Evolutionary conservation across 2,329 filamentous ascomycete species (phyloP), one percentile per base, ranked within the genome.

Genomic region (Claviceps humidiphila): DNA sequence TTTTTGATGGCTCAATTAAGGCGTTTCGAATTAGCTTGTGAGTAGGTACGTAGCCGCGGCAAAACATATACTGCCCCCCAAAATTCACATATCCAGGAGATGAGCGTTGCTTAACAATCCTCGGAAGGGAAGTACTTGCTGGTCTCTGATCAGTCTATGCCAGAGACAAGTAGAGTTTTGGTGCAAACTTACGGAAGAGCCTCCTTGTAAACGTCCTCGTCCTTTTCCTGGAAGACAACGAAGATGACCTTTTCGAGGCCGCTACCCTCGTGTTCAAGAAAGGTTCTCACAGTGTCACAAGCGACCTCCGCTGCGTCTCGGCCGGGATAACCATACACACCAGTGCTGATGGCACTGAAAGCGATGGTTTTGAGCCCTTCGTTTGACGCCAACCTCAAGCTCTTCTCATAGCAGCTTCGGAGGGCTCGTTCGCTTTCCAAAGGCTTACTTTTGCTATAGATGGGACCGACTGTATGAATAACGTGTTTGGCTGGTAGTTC

Each of bases 381-480:
- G 50, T 81, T 67, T 0, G 81, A 81, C 0, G 89, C 89, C n/a
- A 94, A 64, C 60, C 85, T 71, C 53, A 97, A 67, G 59, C 82
- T 85, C 43, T 71, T 79, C 7, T 71, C 72, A 65, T 98, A 98
- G 70, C 89, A 83, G 49, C 70, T 68, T 16, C 65, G 63, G 24
- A 85, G 68, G 44, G 85, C 58, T 63, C 67, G 54, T 70, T 76
- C 64, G 51, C 73, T 72, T 11, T 62, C 66, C 20, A 71, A 63
- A 3, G 58, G 45, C 6, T 49, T n/a, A 13, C 5, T 42, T 0
- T 60, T 58, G 50, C 70, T 58, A 67, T 90, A 96, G 34, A 94
- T 68, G 0, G 93, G 93, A 0, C 93, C 93, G 3, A 96, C 91
- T 17, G 93, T 81, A 66, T 97, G 93, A 52, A 97, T 94, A 58